Conservation (phyloP, 163 green algal genomes). For the Scenedesmus sp. region DNA sequence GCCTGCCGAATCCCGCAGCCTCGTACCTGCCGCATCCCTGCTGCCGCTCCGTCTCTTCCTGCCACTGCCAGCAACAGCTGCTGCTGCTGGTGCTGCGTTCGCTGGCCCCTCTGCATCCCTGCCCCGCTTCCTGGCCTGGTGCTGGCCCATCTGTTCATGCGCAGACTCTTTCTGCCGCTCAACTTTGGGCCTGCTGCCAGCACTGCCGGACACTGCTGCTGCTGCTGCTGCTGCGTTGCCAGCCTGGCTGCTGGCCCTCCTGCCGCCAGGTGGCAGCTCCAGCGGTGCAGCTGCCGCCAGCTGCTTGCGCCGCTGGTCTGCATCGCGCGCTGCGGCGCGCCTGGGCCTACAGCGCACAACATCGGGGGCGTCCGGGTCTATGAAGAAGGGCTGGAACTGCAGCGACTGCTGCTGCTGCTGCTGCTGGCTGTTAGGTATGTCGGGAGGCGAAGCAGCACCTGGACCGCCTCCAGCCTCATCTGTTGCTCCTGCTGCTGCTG, state of each 20-base stretch:
- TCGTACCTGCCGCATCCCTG: not conserved
- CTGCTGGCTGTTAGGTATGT: not conserved
- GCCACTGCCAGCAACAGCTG: not conserved
- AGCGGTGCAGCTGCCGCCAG: not conserved
- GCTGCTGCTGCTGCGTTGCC: not conserved
- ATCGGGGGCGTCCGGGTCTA: not conserved
- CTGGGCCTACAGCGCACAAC: not conserved
- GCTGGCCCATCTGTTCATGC: not conserved
- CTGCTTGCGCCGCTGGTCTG: slow-evolving; percentile 28
- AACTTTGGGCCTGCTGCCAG: not conserved
- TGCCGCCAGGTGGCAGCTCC: not conserved
- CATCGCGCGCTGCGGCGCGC: not conserved
- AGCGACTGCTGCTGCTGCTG: not conserved
- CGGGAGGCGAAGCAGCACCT: not conserved
- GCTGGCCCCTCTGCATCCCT: not conserved
- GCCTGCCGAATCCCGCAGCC: not conserved
- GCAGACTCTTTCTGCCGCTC: not conserved
- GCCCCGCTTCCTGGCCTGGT: not conserved
- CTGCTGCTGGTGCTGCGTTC: not conserved
- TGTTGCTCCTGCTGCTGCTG: not conserved
- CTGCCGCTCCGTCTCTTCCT: not conserved
- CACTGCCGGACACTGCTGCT: not conserved
- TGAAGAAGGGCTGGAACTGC: slow-evolving; percentile 23
- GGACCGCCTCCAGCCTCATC: not conserved
- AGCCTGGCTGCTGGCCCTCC: not conserved